Conservation (phyloP, 352 stramenopile genomes). For the Phytophthora lateralis region DNA sequence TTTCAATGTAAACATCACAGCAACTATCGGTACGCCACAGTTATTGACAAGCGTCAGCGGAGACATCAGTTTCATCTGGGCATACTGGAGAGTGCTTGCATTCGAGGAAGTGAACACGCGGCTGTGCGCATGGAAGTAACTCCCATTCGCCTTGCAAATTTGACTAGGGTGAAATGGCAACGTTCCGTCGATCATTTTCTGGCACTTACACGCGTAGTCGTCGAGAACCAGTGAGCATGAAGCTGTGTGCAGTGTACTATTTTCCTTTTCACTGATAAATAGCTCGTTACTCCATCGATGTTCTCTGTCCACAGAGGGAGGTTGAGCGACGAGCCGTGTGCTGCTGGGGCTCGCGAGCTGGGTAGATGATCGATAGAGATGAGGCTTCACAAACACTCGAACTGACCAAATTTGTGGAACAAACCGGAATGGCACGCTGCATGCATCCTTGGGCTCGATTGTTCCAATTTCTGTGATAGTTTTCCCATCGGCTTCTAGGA, state of each 20-base stretch:
- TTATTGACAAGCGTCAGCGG: constrained; percentile 83
- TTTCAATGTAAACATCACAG: constrained; percentile 84
- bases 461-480: constrained; percentile 62
- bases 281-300: constrained; percentile 87
- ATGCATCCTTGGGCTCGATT: constrained; percentile 66
- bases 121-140: constrained; percentile 71
- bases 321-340: constrained; percentile 15
- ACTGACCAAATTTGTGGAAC: constrained; percentile 60
- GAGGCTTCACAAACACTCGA: constrained; percentile 69
- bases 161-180: constrained; percentile 74
- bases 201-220: constrained; percentile 78
- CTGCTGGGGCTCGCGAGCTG: background rate
- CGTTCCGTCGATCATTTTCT: constrained; percentile 80
- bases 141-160: constrained; percentile 71
- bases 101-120: constrained; percentile 72
- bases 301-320: constrained; percentile 35
- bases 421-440: constrained; percentile 70
- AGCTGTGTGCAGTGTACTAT: constrained; percentile 59
- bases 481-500: constrained; percentile 64
- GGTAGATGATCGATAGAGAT: constrained; percentile 24
- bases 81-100: constrained; percentile 67
- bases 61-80: constrained; percentile 66
- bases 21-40: constrained; percentile 66
- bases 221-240: constrained; percentile 71
- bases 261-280: constrained; percentile 74